Conservation (phyloP, 805 yeast species). For the Starmerella riodocensis region DNA sequence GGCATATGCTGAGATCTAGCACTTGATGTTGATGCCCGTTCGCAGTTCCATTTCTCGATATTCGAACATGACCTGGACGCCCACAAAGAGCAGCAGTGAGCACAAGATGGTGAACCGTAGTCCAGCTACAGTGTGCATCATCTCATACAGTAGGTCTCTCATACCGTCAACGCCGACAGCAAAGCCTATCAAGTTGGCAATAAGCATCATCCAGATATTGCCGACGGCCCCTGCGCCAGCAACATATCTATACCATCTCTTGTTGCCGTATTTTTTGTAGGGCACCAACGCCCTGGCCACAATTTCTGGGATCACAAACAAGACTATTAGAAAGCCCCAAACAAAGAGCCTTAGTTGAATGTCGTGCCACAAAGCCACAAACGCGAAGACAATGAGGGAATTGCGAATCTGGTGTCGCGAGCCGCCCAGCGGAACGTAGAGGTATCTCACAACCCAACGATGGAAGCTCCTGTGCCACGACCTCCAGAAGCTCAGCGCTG, state of each 20-base stretch:
- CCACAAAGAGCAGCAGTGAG: conserved; percentile 60
- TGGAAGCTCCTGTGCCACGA: conserved; percentile 96
- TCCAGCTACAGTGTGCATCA: conserved; percentile 63
- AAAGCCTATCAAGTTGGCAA: conserved; percentile 89
- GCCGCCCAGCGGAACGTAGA: conserved; percentile 88
- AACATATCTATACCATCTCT: conserved; percentile 63
- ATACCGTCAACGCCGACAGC: conserved; percentile 88
- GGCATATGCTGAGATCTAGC: conserved; percentile 30
- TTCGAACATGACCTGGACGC: conserved; percentile 89
- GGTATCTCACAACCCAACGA: conserved; percentile 76
- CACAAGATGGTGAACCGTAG: conserved; percentile 46
- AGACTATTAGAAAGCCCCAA: conserved; percentile 93
- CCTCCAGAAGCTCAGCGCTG: conserved; percentile 93
- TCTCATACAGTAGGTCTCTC: conserved; percentile 44
- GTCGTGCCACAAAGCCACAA: conserved; percentile 98
- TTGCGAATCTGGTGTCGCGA: conserved; percentile 56
- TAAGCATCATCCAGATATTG: conserved; percentile 96
- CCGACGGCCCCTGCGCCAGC: conserved; percentile 80
- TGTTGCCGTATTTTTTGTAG: conserved; percentile 28
- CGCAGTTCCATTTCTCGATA: conserved; percentile 75
- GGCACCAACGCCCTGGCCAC: conserved; percentile 38
- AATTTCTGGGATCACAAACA: conserved; percentile 79
- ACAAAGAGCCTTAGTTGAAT: conserved; percentile 70
- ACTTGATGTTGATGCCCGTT: conserved; percentile 67
- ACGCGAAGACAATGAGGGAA: conserved; percentile 74